Evolutionary conservation across 2,329 filamentous ascomycete species (phyloP).

Genomic region (Neonectria ditissima): DNA sequence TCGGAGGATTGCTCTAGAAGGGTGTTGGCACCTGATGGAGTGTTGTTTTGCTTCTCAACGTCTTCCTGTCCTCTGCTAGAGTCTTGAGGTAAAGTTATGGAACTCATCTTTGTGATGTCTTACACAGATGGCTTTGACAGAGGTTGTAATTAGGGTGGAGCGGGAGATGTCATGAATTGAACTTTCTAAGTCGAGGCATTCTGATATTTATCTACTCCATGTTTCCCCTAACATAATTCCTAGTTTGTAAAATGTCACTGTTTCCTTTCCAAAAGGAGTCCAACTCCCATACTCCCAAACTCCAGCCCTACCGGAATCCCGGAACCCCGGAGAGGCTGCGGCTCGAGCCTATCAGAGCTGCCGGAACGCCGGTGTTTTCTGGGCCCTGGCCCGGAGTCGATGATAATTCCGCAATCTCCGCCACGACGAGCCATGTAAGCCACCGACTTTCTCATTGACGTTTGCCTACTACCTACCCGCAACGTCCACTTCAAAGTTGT

Average conservation of each 20-base stretch:
- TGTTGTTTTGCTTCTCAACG: constrained; percentile 15
- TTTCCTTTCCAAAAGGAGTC: constrained; percentile 18
- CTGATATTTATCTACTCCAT: constrained; percentile 17
- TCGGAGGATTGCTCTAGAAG: constrained; percentile 1
- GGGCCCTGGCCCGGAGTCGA: constrained; percentile 11
- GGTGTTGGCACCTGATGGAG: not conserved
- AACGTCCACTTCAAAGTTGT: constrained; percentile 3
- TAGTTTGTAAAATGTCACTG: not conserved
- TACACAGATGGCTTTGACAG: not conserved
- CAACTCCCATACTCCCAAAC: constrained; percentile 24
- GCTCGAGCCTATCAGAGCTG: constrained; percentile 10
- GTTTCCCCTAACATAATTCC: not conserved
- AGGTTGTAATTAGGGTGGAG: not conserved
- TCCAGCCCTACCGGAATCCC: not conserved
- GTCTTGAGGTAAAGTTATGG: not conserved
- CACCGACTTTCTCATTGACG: not conserved
- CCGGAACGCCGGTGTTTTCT: constrained; percentile 26
- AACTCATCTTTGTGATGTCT: constrained; percentile 5
- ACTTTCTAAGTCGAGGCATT: not conserved
- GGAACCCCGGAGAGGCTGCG: constrained; percentile 5
- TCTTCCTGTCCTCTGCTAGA: constrained; percentile 4
- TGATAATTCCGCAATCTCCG: constrained; percentile 31
- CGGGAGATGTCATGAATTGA: not conserved
- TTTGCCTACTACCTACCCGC: not conserved
- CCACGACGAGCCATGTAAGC: constrained; percentile 16